Base-by-base conservation (phyloP, 192 early-diverging fungal genomes). In the Backusella liffmaniae region DNA sequence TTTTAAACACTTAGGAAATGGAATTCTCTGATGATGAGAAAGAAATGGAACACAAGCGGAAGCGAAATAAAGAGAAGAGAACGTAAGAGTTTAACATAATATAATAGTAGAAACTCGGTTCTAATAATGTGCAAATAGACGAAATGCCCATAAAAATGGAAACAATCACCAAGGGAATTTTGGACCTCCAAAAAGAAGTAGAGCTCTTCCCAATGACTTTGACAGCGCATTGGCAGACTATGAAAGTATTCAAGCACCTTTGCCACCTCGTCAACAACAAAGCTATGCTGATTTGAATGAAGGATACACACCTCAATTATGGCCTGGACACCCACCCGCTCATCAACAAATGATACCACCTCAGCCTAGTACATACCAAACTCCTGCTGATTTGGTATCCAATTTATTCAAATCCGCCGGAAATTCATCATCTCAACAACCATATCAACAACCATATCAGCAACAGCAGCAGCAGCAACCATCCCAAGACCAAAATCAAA, bases 21-120 rank as follows among this genome's bases (percentile, higher is more conserved):
- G 96, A 97, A 76, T 99, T 98, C 79, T 97, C 96, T 15, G 97
- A 99, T 81, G 97, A 99, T 80, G 97, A 99, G 75, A 79, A 92
- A 66, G 97, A 99, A 77, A 75, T 77, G 69, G 86, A 89, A 56
- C 82, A 88, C 65, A 91, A 84, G 65, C 70, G 81, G 34, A 75
- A 73, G 59, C 89, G 90, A 72, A 83, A 84, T 42, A 74, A 73
- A 62, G 78, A 82, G 74, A 83, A 83, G 21, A 82, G 84, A 68
- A 78, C 74, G 76, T 78, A 74, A 77, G 80, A 37, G 35, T 30
- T 30, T 16, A n/a, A 1, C 18, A n/a, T 49, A 49, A 36, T 65
- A 34, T 10, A 8, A 3, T 5, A 15, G 32, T 7, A 26, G 29
- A 23, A 36, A 39, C 12, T 7, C 10, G 15, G 18, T 23, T 10